Evolutionary conservation across 306 rosid species (phyloP), one percentile per base, ranked within the genome.

Genomic region (Castanea crenata): DNA sequence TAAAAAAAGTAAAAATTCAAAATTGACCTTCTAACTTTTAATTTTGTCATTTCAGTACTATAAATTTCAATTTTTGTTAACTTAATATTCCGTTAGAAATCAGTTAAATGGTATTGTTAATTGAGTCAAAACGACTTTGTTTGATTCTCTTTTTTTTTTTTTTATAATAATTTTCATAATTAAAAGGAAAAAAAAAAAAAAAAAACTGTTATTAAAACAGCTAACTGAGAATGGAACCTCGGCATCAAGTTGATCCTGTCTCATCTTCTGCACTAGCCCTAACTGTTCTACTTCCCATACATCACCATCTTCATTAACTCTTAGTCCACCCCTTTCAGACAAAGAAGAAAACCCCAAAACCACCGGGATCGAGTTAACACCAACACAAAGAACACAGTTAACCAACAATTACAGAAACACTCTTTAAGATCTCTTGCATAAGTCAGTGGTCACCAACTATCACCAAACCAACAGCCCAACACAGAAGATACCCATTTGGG

Each of bases 211-310:
- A 34, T 34, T 34, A 34, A 55, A 72, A 78, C 18, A 65, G 84
- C 79, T 32, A 76, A 58, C 69, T 80, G 86, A 35, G 87, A 83
- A 85, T 85, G 74, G 61, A 85, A 85, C 83, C 87, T 82, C 69
- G 87, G 89, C 84, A 85, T 87, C 62, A 77, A 82, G 81, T 80
- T 78, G 78, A 59, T 75, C 82, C 82, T 61, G 73, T 82, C 79
- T 85, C 91, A 87, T 87, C 85, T 85, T 87, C 87, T 82, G 56
- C 79, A 78, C 83, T 79, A 77, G 69, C 55, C 61, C 81, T 46
- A 27, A 34, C 10, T 32, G 56, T 55, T 77, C 85, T 68, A 85
- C 86, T 80, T 73, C 83, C 81, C 87, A 82, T 82, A 56, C 83
- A 82, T 58, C 77, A 79, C 10, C 74, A 82, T 54, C 83, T 8